A percentile compares a stretch with the other conserved stretches of the same genome.
phyloP scores from a whole-genome alignment of 768 basidiomycete genomes.

The Antrodiella citrinella region DNA sequence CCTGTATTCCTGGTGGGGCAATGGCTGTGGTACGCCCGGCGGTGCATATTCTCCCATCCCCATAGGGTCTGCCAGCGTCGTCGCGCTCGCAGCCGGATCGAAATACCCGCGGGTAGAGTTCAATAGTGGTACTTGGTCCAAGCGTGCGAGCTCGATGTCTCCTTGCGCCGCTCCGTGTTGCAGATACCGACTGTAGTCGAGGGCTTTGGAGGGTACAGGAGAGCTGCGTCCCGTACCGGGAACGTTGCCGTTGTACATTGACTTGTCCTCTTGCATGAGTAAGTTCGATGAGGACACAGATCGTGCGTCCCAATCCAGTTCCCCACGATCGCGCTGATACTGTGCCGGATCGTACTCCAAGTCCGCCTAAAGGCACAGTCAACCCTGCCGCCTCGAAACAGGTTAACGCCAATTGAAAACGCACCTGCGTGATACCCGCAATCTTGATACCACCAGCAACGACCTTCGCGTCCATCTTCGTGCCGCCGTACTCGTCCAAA shows the following conservation, averaged over 20 bases:
- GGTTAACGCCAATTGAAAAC: slow-evolving; percentile 12
- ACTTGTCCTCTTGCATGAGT: slow-evolving; percentile 36
- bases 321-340: slow-evolving; percentile 75
- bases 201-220: slow-evolving; percentile 27
- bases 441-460: slow-evolving; percentile 76
- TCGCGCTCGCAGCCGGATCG: slow-evolving; percentile 13
- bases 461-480: slow-evolving; percentile 65
- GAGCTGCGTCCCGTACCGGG: slow-evolving; percentile 31
- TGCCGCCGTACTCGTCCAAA: slow-evolving; percentile 71
- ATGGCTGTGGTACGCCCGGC: slow-evolving; percentile 12
- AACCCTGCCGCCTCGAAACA: background rate
- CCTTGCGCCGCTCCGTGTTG: slow-evolving; percentile 32
- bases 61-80: slow-evolving; percentile 11
- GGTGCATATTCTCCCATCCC: background rate
- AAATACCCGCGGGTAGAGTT: slow-evolving; percentile 20
- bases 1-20: slow-evolving; percentile 36
- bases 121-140: slow-evolving; percentile 61
- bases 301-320: slow-evolving; percentile 81
- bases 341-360: slow-evolving; percentile 76
- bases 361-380: slow-evolving; percentile 43
- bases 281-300: slow-evolving; percentile 59
- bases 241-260: slow-evolving; percentile 24
- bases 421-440: slow-evolving; percentile 70
- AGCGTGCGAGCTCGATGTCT: slow-evolving; percentile 46
- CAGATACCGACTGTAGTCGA: slow-evolving; percentile 52